A percentile compares a stretch with the other conserved stretches of the same genome.
Conservation (phyloP, 257 asterid genomes). For the Solanum chilense region DNA sequence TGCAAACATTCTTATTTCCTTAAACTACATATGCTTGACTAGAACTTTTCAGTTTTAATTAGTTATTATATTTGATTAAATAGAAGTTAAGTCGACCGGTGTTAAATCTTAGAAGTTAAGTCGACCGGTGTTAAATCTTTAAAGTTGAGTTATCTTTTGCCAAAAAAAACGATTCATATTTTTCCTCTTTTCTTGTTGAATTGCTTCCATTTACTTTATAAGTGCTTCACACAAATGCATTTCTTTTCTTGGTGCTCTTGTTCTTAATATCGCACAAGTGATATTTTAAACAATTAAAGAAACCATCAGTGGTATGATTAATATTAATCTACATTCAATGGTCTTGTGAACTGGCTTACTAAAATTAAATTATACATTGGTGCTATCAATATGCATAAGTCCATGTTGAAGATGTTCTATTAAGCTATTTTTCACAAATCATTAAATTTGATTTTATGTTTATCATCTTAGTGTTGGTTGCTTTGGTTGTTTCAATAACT, state of each 20-base stretch:
- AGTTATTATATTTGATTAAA: no score
- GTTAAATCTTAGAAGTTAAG: no score
- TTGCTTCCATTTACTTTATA: no score
- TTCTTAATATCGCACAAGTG: constrained; percentile 10
- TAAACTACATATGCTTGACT: no score
- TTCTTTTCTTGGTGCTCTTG: constrained; percentile 37
- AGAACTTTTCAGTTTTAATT: no score
- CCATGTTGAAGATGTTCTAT: constrained; percentile 6
- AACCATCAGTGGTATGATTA: constrained; percentile 17
- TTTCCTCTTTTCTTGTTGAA: neutral
- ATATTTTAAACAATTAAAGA: constrained; percentile 8
- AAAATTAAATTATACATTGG: no score
- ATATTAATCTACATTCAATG: constrained; percentile 10
- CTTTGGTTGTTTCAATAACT: constrained; percentile 6
- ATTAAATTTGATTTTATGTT: constrained; percentile 14
- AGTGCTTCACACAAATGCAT: constrained; percentile 22
- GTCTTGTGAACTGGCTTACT: constrained; percentile 6
- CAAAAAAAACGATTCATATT: no score
- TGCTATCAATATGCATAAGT: no score
- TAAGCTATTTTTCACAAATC: constrained; percentile 9
- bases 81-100: no score
- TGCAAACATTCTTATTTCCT: no score
- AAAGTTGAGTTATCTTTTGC: no score
- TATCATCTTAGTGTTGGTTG: constrained; percentile 16
- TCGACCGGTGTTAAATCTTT: no score